Base-by-base conservation (phyloP, 106 monocot species). In the Xerophyta viscosa region DNA sequence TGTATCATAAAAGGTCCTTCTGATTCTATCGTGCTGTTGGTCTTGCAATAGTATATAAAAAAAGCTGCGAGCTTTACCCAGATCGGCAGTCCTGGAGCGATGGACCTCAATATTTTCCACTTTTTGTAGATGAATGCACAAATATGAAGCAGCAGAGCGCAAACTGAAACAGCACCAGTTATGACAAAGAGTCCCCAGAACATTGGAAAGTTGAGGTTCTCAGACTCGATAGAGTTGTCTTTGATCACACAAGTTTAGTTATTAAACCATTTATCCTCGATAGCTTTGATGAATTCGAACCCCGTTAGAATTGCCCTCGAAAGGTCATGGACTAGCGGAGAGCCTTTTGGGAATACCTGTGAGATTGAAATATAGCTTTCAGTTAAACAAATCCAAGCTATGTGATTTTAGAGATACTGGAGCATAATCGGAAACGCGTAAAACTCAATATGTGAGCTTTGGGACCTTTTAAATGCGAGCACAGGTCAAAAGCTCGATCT, bases 171-270 rank as follows among this genome's bases (percentile, higher is more conserved):
- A 2, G n/a, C 5, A 3, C 74, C 67, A 29, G 74, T 74, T 39
- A 74, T 56, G 17, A 74, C 48, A 55, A 74, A 74, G 41, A 74
- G 67, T 1, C 66, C 74, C 29, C 48, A 24, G 47, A 74, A 74
- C 48, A 54, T 67, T 1, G 8, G 10, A 30, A 74, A 62, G 29
- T 51, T 20, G 17, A 74, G 67, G 6, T 42, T 48, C 48, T 62
- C 56, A 1, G 49, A 39, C 1, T 60, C 43, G 26, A 62, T 25
- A 0, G 27, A 1, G 43, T 20, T 67, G 19, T 25, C 56, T 39
- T 39, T 10, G 5, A 36, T 36, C 33, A 15, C 6, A 2, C 3
- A 9, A 3, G 29, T 44, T 30, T 47, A n/a, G 14, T 74, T 67
- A 4, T 67, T 55, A 3, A 74, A 67, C 74, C 74, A 62, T 31